Evolutionary conservation across 768 basidiomycete genomes (phyloP).

Genomic region (Megacollybia marginata): DNA sequence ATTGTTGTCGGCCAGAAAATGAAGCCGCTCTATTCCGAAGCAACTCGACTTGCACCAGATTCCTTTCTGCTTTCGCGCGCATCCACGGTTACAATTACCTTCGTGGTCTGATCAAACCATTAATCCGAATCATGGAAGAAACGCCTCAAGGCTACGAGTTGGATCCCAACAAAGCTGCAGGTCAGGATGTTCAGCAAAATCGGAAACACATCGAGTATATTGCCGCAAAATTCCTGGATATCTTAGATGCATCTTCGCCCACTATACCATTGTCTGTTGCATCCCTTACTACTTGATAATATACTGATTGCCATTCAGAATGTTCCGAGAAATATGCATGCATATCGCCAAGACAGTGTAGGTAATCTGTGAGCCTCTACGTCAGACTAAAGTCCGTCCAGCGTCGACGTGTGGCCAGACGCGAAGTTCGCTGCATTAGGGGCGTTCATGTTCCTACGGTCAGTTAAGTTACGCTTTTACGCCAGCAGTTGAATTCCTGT

Average conservation of each 20-base stretch:
- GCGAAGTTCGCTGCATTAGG: conserved; percentile 78
- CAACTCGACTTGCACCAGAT: conserved; percentile 82
- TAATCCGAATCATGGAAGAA: conserved; percentile 66
- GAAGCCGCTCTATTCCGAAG: conserved; percentile 81
- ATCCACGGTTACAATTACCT: conserved; percentile 92
- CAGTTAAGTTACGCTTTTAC: neutral
- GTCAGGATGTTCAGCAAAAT: conserved; percentile 58
- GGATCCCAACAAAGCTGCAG: conserved; percentile 54
- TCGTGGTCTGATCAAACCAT: conserved; percentile 68
- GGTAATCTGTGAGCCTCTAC: conserved; percentile 18
- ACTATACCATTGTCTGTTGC: conserved; percentile 64
- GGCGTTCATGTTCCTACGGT: conserved; percentile 89
- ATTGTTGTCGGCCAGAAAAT: conserved; percentile 38
- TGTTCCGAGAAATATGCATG: conserved; percentile 81
- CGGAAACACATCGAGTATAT: conserved; percentile 64
- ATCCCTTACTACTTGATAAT: neutral
- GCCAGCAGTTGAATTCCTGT: conserved; percentile 1
- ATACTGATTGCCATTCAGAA: conserved; percentile 31
- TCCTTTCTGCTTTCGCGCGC: conserved; percentile 79
- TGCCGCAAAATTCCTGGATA: conserved; percentile 66
- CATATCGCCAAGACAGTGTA: conserved; percentile 78
- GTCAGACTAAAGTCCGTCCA: conserved; percentile 8
- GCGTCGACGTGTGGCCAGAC: conserved; percentile 67
- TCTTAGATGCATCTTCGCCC: conserved; percentile 64
- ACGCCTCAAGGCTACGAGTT: conserved; percentile 74